Conservation (phyloP, 108 stramenopile species). For the Bacterosira constricta region DNA sequence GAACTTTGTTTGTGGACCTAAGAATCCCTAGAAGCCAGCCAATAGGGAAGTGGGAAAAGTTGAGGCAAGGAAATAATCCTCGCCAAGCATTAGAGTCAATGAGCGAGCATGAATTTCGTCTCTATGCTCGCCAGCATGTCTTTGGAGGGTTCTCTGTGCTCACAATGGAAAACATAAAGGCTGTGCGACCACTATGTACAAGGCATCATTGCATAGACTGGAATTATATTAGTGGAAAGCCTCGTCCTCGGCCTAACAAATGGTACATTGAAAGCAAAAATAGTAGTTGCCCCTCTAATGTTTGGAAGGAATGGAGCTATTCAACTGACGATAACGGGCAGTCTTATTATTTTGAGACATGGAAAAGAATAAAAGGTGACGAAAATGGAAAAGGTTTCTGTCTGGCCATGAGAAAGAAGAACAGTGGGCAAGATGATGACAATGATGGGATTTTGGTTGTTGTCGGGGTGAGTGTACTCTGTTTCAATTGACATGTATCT, state of each 20-base stretch:
- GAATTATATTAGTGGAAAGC: conserved; percentile 74
- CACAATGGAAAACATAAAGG: conserved; percentile 1
- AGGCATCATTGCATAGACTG: conserved; percentile 92
- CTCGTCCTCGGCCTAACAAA: conserved; percentile 85
- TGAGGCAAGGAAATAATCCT: not conserved
- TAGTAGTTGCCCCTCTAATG: conserved; percentile 9
- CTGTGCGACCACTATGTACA: conserved; percentile 50
- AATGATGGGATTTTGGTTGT: conserved; percentile 66
- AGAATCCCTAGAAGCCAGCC: conserved; percentile 71
- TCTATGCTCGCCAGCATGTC: conserved; percentile 86
- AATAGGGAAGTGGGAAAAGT: conserved; percentile 29
- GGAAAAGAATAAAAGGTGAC: conserved; percentile 69
- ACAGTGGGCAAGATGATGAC: conserved; percentile 3
- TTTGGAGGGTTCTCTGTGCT: conserved; percentile 81
- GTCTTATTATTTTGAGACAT: conserved; percentile 84
- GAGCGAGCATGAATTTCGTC: conserved; percentile 61
- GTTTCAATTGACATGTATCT: not conserved
- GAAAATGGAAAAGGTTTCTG: conserved; percentile 33
- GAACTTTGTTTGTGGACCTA: conserved; percentile 85
- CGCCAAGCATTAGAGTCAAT: conserved; percentile 47
- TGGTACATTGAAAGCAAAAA: conserved; percentile 79
- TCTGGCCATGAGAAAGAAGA: conserved; percentile 54
- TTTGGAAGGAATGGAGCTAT: conserved; percentile 86
- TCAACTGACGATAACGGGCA: conserved; percentile 79
- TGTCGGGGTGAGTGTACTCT: conserved; percentile 46